These are phyloP conservation scores for Plasmodium ovale DNA, from an alignment of 169 alveolate genomes.

Conservation along the genomic window DNA sequence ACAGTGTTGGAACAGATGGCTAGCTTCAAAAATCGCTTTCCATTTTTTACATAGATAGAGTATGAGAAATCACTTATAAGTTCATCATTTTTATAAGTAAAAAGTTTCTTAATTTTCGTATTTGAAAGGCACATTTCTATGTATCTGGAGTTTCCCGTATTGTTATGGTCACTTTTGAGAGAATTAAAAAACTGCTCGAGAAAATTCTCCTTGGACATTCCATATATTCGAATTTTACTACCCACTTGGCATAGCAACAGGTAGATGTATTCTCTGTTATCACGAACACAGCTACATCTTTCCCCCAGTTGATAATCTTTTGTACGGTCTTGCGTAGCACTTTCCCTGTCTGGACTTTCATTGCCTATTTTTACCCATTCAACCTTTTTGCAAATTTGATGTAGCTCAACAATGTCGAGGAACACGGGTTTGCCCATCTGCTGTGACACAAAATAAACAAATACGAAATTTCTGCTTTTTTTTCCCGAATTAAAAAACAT, in stretches of 20 bases:
- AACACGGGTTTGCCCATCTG: constrained; percentile 16
- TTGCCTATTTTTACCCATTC: constrained; percentile 45
- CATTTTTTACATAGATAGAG: constrained; percentile 19
- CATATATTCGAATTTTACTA: constrained; percentile 19
- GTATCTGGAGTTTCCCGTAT: background rate
- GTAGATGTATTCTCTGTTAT: constrained; percentile 4
- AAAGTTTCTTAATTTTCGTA: constrained; percentile 23
- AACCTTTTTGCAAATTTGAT: constrained; percentile 33
- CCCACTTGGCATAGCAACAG: constrained; percentile 40
- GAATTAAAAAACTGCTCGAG: constrained; percentile 6
- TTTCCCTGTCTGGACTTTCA: background rate
- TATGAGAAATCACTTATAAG: constrained; percentile 39
- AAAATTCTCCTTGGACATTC: constrained; percentile 25
- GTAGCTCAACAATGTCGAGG: constrained; percentile 26
- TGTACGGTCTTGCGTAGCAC: background rate
- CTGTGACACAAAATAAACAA: constrained; percentile 45
- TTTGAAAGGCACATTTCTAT: background rate
- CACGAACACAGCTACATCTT: too few species aligned
- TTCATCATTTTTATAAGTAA: constrained; percentile 31
- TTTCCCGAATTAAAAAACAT: constrained; percentile 11
- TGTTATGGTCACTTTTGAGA: background rate
- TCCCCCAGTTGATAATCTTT: too few species aligned
- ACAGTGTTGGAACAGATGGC: constrained; percentile 31
- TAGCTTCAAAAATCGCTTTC: constrained; percentile 34
- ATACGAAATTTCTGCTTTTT: constrained; percentile 33